phyloP scores from a whole-genome alignment of 805 yeast genomes.

The Metschnikowia amazonensis region DNA sequence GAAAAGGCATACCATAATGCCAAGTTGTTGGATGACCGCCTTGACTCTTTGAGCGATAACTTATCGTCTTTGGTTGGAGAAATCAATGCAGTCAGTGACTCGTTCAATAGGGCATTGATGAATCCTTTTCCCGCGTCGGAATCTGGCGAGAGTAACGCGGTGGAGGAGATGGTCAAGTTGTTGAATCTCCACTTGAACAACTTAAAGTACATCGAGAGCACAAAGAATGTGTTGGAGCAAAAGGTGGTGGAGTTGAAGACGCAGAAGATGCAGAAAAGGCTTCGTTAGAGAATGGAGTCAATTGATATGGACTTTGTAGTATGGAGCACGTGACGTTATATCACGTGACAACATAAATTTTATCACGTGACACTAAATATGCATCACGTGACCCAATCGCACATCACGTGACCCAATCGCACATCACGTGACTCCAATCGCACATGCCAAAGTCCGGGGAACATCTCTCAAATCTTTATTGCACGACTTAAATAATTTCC shows the following conservation, averaged over 20 bases:
- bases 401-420: not conserved
- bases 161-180: constrained; percentile 71
- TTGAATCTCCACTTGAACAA: constrained; percentile 88
- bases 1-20: constrained; percentile 87
- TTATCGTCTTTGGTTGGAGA: constrained; percentile 73
- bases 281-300: constrained; percentile 7
- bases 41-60: constrained; percentile 74
- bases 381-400: too few species aligned
- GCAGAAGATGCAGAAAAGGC: constrained; percentile 8
- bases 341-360: too few species aligned
- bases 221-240: constrained; percentile 63
- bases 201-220: constrained; percentile 77
- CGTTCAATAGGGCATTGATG: constrained; percentile 62
- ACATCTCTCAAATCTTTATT: too few species aligned
- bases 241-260: constrained; percentile 42
- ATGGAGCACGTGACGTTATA: too few species aligned
- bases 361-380: too few species aligned
- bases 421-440: not conserved
- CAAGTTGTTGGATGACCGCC: constrained; percentile 73
- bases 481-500: too few species aligned
- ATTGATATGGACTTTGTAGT: too few species aligned
- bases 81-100: constrained; percentile 77
- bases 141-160: constrained; percentile 38
- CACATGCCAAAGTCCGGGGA: not conserved
- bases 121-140: constrained; percentile 16